Evolutionary conservation across 176 grass and related monocot species (phyloP).

Genomic region (Avena atlantica): DNA sequence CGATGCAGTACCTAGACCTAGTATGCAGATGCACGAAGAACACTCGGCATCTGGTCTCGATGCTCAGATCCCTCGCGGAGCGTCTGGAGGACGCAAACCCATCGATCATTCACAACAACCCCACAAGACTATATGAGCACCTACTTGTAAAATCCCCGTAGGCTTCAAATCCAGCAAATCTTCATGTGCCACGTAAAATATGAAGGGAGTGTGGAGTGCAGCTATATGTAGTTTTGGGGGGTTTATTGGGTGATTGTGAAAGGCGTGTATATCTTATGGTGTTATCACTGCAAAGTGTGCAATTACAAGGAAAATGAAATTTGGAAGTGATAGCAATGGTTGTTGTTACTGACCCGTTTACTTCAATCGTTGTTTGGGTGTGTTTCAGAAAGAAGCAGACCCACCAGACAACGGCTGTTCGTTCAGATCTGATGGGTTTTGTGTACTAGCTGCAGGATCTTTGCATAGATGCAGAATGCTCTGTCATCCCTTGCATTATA

Average conservation of each 20-base stretch:
- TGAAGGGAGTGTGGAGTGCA: constrained; percentile 60
- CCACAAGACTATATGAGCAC: constrained; percentile 56
- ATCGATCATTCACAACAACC: constrained; percentile 62
- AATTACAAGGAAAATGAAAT: constrained; percentile 28
- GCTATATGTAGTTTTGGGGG: constrained; percentile 52
- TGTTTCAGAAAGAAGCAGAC: not conserved
- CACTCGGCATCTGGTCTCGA: constrained; percentile 57
- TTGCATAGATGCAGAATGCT: no score
- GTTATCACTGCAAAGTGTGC: constrained; percentile 29
- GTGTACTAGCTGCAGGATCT: not conserved
- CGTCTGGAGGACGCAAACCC: constrained; percentile 65
- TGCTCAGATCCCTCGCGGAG: constrained; percentile 68
- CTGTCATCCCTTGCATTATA: no score
- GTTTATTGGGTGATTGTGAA: constrained; percentile 47
- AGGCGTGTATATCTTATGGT: constrained; percentile 53
- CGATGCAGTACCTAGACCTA: constrained; percentile 81
- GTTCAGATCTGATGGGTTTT: constrained; percentile 24
- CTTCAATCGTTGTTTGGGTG: not conserved
- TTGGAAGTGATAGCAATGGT: constrained; percentile 36
- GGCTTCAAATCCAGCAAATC: constrained; percentile 4
- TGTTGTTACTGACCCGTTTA: constrained; percentile 28
- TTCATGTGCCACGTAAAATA: constrained; percentile 42
- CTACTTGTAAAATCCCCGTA: constrained; percentile 67
- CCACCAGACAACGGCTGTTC: not conserved
- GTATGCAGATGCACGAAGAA: constrained; percentile 64